Evolutionary conservation across 441 rosid species (phyloP), one percentile per base, ranked within the genome.

Genomic region (Sinapis alba): DNA sequence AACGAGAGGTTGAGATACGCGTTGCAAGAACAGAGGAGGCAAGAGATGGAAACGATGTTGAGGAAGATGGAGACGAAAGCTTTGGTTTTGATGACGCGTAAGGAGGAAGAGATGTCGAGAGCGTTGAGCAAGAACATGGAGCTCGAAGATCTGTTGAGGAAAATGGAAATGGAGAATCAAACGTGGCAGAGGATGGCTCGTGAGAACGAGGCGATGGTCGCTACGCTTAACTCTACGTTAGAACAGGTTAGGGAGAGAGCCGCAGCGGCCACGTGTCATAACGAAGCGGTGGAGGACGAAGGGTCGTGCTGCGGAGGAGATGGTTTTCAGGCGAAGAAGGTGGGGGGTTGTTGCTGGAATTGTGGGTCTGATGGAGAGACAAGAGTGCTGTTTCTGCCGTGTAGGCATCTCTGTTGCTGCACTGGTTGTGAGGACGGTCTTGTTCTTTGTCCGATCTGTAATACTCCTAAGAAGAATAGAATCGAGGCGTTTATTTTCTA

Each of bases 321-420:
- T 45, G 19, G n/a, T 26, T 23, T 64, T 0, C 62, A 47, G 76
- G 80, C 10, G 62, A 27, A 59, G 61, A 66, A 18, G 74, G 45
- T 2, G 28, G 45, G 61, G 70, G 43, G 58, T 79, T 16, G 71
- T 19, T 91, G 97, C 67, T 75, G 26, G 71, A 69, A 64, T 58
- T 80, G 83, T 43, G 80, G 74, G 41, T 72, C 80, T 8, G 20
- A 60, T 3, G 71, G 83, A 26, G 65, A 26, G 5, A 68, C 81
- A 65, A 73, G 81, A 23, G 84, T 81, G 34, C 71, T 94, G 88
- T 90, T 92, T 78, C 83, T 94, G 77, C 98, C 98, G 62, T 94
- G 98, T 69, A 88, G 94, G 76, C 98, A 94, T 81, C 89, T 94
- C 15, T 88, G 93, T 78, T 82, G 95, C 27, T 94, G 98, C 80